Percentiles rank a stretch among this genome's conserved stretches.
Conservation (phyloP, 176 grass and related monocot genomes). For the Saccharum spontaneum region DNA sequence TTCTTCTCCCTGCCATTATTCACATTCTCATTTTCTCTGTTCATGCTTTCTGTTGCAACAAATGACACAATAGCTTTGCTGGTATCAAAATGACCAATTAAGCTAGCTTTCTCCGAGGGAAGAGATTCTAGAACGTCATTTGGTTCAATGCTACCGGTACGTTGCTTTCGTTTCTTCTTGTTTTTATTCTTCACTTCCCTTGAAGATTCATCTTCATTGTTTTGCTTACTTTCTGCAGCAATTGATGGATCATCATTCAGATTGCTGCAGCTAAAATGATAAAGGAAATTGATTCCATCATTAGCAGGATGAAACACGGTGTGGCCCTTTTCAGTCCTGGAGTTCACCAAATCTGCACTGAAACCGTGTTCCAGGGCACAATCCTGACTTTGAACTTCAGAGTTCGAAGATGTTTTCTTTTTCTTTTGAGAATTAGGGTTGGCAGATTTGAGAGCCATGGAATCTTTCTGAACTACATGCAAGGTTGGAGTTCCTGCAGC, state of each 20-base stretch:
- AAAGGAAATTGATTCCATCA: conserved; percentile 44
- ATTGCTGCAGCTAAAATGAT: conserved; percentile 35
- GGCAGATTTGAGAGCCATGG: not conserved
- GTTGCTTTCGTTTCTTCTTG: conserved; percentile 57
- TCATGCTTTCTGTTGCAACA: conserved; percentile 32
- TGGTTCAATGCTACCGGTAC: conserved; percentile 24
- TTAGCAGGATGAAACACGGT: conserved; percentile 1
- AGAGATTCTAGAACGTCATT: conserved; percentile 22
- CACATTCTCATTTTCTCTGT: conserved; percentile 27
- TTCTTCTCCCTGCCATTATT: conserved; percentile 52
- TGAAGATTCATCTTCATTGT: conserved; percentile 32
- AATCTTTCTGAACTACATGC: conserved; percentile 30
- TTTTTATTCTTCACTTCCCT: conserved; percentile 42
- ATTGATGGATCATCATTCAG: conserved; percentile 28
- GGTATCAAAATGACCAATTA: conserved; percentile 30
- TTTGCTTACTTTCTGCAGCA: conserved; percentile 32
- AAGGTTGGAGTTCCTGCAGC: conserved; percentile 13
- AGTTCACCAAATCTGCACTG: conserved; percentile 34
- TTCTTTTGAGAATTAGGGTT: conserved; percentile 35
- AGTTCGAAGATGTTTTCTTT: conserved; percentile 45
- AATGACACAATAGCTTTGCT: conserved; percentile 28
- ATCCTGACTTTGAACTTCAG: conserved; percentile 44
- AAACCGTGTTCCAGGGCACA: conserved; percentile 17
- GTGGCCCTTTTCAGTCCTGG: not conserved
- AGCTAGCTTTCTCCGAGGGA: conserved; percentile 37